Evolutionary conservation across 345 rosid species (phyloP), one percentile per base, ranked within the genome.

Genomic region (Eucalyptus paniculata): DNA sequence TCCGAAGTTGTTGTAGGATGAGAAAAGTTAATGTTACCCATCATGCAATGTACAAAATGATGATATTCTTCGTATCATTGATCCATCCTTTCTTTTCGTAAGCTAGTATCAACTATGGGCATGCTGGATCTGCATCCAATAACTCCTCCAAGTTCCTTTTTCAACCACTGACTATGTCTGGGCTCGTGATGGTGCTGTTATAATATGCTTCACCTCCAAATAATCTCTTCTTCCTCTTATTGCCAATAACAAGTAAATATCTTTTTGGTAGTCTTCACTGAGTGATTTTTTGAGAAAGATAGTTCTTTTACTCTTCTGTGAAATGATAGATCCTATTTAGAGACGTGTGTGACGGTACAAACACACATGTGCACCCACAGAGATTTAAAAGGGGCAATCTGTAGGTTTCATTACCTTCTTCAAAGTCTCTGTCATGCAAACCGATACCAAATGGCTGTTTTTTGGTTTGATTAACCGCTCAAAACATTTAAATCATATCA

Each of bases 171-270:
- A 90, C 65, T 94, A 90, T 54, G 91, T 92, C 17, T 96, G 95
- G 97, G 96, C 98, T 69, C 94, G 97, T 34, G 92, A 94, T 89
- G 96, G 93, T n/a, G 96, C 97, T 86, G 95, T 92, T 19, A 72
- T 96, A 72, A 94, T 97, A 90, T 96, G 98, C 93, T 96, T 97
- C 91, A 96, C 97, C 90, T 95, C 97, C 45, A 97, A 98, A 94
- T 8, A 86, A 16, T 44, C 34, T 62, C 14, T 30, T 6, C 72
- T 30, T 65, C 42, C 58, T 15, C 14, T 51, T n/a, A 60, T 42
- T 50, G 69, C 34, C 23, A 60, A 12, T 28, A 28, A 60, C 32
- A 60, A 60, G 67, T 28, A 60, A 3, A 26, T 60, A 28, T 60
- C n/a, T 58, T 58, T 49, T 49, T 49, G 50, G 65, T 26, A 26